Conservation (phyloP, 352 stramenopile species). For the Bremia lactucae region DNA sequence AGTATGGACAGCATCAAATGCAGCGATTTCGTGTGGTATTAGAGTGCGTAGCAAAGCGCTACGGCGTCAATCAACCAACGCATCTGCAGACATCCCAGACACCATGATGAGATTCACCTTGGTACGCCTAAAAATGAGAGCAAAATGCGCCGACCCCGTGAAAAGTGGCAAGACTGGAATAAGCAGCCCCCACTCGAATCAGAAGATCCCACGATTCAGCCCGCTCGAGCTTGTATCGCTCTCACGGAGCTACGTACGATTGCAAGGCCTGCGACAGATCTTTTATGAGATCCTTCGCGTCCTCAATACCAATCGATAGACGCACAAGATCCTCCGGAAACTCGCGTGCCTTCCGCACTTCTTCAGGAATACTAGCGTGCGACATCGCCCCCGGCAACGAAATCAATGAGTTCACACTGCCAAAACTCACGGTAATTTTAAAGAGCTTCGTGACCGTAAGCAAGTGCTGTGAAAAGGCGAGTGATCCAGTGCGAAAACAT, state of each 20-base stretch:
- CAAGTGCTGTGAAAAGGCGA: conserved; percentile 84
- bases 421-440: conserved; percentile 91
- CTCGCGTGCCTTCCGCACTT: conserved; percentile 82
- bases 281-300: conserved; percentile 88
- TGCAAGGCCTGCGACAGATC: conserved; percentile 88
- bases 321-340: conserved; percentile 92
- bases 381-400: conserved; percentile 91
- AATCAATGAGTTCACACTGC: conserved; percentile 88
- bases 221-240: conserved; percentile 1
- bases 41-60: no score
- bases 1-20: no score
- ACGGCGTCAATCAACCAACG: no score
- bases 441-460: conserved; percentile 89
- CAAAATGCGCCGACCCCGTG: conserved; percentile 23
- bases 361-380: conserved; percentile 88
- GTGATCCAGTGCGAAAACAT: conserved; percentile 81
- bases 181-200: conserved; percentile 19
- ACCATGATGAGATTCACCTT: no score
- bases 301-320: conserved; percentile 92
- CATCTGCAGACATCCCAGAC: no score
- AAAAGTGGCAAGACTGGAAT: conserved; percentile 17
- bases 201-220: conserved; percentile 22
- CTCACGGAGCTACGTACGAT: conserved; percentile 39
- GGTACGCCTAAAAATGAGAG: no score
- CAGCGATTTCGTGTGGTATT: no score